Evolutionary conservation across 225 moss, liverwort and hornwort genomes (phyloP).

Genomic region (Thuidium tamariscinum): DNA sequence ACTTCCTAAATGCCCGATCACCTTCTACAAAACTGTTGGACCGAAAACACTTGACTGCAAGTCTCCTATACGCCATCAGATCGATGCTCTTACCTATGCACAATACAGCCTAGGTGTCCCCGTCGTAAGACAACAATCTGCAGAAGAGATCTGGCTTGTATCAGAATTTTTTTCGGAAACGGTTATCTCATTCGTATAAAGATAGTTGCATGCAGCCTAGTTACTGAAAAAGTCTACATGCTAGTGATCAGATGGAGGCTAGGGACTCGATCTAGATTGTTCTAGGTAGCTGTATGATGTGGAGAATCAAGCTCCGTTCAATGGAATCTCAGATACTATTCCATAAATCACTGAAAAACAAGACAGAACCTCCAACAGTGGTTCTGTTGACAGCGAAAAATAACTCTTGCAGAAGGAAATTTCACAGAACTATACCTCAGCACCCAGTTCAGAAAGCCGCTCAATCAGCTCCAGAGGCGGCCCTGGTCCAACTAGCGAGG

Average conservation of each 20-base stretch:
- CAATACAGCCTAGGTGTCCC: constrained; percentile 75
- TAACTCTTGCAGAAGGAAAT: not conserved
- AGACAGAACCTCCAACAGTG: not conserved
- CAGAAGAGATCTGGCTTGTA: not conserved
- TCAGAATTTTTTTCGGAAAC: not conserved
- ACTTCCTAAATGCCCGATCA: not conserved
- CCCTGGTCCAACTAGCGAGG: constrained; percentile 81
- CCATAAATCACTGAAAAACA: not conserved
- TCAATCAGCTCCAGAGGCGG: constrained; percentile 69
- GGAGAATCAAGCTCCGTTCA: not conserved
- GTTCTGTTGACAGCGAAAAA: not conserved
- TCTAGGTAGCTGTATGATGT: not conserved
- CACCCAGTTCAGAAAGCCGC: constrained; percentile 83
- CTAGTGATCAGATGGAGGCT: not conserved
- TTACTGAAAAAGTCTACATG: not conserved
- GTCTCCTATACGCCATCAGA: not conserved
- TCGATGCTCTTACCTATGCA: constrained; percentile 50
- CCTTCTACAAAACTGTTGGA: not conserved
- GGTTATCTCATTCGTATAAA: not conserved
- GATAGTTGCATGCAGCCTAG: not conserved
- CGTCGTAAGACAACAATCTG: constrained; percentile 82
- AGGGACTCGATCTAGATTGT: not conserved
- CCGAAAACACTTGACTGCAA: not conserved
- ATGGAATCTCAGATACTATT: not conserved
- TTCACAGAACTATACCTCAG: constrained; percentile 39